These are phyloP conservation scores for Trichoderma hamatum DNA, from an alignment of 2,329 filamentous ascomycete species.

Conservation along the genomic window DNA sequence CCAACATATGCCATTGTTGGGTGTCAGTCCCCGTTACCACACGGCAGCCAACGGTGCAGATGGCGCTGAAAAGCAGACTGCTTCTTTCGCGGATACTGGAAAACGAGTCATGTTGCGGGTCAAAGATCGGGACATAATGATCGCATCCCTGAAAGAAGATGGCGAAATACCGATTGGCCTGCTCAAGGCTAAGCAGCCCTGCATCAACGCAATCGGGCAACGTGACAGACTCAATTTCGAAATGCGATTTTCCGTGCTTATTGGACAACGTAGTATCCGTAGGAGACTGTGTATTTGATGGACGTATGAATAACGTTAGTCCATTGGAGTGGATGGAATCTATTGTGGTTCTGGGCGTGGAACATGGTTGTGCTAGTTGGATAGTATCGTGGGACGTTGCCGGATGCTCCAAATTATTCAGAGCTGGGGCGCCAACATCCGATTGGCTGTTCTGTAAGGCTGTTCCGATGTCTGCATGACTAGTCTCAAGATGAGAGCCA, in stretches of 20 bases:
- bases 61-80: slow-evolving; percentile 53
- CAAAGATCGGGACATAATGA: slow-evolving; percentile 36
- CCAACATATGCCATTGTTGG: slow-evolving; percentile 46
- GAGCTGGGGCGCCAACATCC: background rate
- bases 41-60: slow-evolving; percentile 56
- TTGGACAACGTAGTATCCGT: background rate
- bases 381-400: background rate
- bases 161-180: slow-evolving; percentile 32
- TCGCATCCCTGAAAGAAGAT: slow-evolving; percentile 37
- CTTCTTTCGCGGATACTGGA: slow-evolving; percentile 50
- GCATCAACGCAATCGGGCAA: slow-evolving; percentile 32
- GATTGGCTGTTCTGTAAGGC: background rate
- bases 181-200: slow-evolving; percentile 32
- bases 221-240: slow-evolving; percentile 23
- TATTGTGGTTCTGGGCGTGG: background rate
- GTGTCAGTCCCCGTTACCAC: slow-evolving; percentile 46
- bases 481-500: background rate
- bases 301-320: background rate
- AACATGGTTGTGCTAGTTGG: background rate
- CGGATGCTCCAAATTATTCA: background rate
- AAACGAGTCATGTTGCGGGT: slow-evolving; percentile 46
- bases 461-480: background rate
- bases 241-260: slow-evolving; percentile 28
- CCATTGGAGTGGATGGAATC: background rate
- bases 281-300: slow-evolving; percentile 2